Base-by-base conservation (phyloP, 1,284 basidiomycete genomes). In the Tilletiopsis washingtonensis region DNA sequence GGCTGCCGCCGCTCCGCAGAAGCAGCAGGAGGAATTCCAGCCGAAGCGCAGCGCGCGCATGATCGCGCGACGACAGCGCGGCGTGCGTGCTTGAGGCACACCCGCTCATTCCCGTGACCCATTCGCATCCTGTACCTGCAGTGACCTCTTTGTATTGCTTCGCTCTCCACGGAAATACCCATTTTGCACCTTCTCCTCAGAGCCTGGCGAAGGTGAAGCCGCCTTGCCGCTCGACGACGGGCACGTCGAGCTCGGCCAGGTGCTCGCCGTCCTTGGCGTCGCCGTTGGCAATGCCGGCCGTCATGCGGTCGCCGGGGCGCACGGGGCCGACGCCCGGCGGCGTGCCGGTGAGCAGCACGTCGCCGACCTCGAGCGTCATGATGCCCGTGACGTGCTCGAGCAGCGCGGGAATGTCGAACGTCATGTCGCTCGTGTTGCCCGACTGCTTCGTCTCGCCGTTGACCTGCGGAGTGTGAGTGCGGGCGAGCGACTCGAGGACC, bases 371-470 rank as follows among this genome's bases (percentile, higher is more conserved):
- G 17, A 97, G 80, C 0, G 84, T 84, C 91, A 97, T 97, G 74
- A 98, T 94, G 15, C 86, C 85, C 2, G 90, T 91, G 42, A 94
- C 81, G 67, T 94, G 90, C 61, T 86, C 81, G 62, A 98, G 86
- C 47, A 98, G 79, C n/a, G 81, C 78, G 1, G 91, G 89, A 40
- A 98, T 88, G 40, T 79, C 79, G 78, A 93, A 93, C 57, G 97
- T 86, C 93, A 98, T 96, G 73, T 93, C 85, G 23, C 77, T 74
- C 1, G 91, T 91, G 29, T 80, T 81, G 3, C 90, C 93, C 53
- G 86, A 79, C 74, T 98, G 93, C 74, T 86, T 90, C 53, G 82
- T 76, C 34, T 79, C 74, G 42, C 83, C 88, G 66, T 97, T 91
- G 71, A 97, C 81, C 82, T 88, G 63, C 40, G 59, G 50, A 9